phyloP scores from a whole-genome alignment of 257 asterid genomes.

The Coffea canephora region DNA sequence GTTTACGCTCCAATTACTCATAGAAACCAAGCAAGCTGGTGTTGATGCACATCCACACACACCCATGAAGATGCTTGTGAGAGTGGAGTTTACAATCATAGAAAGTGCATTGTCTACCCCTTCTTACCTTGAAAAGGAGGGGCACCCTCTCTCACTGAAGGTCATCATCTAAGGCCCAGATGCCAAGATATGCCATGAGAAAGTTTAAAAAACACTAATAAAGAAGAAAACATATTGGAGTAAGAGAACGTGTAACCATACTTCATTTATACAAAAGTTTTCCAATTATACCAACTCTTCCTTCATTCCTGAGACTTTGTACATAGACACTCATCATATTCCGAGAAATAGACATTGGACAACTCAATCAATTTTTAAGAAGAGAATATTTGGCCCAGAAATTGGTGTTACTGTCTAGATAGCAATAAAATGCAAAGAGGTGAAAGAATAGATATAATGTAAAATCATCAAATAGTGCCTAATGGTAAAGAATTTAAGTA shows the following conservation, averaged over 20 bases:
- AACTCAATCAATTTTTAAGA: neutral
- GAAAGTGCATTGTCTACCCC: too few relatives aligned
- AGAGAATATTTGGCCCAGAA: conserved; percentile 2
- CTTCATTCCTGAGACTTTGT: neutral
- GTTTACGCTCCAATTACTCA: neutral
- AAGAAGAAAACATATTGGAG: neutral
- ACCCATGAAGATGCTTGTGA: neutral
- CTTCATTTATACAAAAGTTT: neutral
- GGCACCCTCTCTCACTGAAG: neutral
- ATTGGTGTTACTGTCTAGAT: neutral
- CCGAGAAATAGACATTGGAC: neutral
- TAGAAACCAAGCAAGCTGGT: neutral
- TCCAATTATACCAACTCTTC: neutral
- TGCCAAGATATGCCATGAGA: neutral
- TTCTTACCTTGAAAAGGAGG: too few relatives aligned
- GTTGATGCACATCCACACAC: neutral
- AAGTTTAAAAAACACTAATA: neutral
- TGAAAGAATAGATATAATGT: neutral
- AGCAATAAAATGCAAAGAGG: conserved; percentile 5
- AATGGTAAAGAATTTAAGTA: conserved; percentile 11
- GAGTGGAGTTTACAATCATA: too few relatives aligned
- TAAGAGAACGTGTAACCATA: neutral
- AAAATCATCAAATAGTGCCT: conserved; percentile 4
- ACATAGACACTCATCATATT: neutral
- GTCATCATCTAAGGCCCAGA: neutral